Conservation (phyloP, 768 basidiomycete species). For the Macrolepiota albuminosa region DNA sequence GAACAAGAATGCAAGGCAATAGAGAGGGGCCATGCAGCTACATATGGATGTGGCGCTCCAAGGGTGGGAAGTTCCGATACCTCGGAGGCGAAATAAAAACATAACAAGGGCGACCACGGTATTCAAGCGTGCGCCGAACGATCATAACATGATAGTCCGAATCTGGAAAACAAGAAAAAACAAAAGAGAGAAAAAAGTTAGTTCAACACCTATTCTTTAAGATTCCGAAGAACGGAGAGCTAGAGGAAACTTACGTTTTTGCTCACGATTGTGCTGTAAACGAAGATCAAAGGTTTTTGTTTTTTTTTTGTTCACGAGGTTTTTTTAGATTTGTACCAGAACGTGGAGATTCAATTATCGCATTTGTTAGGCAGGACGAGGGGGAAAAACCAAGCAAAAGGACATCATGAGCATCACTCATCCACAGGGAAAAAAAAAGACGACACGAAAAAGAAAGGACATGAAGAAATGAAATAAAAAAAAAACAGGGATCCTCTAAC, state of each 20-base stretch:
- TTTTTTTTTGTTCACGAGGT: neutral
- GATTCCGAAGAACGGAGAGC: neutral
- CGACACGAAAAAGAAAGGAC: neutral
- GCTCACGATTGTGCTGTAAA: slow-evolving; percentile 57
- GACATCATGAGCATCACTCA: slow-evolving; percentile 21
- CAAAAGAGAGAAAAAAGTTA: neutral
- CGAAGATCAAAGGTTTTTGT: neutral
- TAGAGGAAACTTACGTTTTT: slow-evolving; percentile 54
- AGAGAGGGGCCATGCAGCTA: too few relatives aligned
- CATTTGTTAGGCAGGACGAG: neutral
- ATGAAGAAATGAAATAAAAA: slow-evolving; percentile 17
- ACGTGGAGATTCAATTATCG: slow-evolving; percentile 8
- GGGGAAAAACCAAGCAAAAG: slow-evolving; percentile 19
- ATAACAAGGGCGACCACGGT: neutral
- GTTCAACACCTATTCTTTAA: neutral
- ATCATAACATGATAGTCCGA: slow-evolving; percentile 25
- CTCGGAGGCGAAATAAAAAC: neutral
- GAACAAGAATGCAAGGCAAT: neutral
- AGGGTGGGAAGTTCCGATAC: neutral
- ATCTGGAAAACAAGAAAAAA: slow-evolving; percentile 15
- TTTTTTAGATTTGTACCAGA: slow-evolving; percentile 1
- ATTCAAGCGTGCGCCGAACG: neutral
- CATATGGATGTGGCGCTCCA: too few relatives aligned
- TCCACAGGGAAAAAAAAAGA: slow-evolving; percentile 1
- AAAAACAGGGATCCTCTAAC: slow-evolving; percentile 15